Evolutionary conservation across 768 basidiomycete genomes (phyloP), one percentile per base, ranked within the genome.

Genomic region (Aureoboletus auriporus): DNA sequence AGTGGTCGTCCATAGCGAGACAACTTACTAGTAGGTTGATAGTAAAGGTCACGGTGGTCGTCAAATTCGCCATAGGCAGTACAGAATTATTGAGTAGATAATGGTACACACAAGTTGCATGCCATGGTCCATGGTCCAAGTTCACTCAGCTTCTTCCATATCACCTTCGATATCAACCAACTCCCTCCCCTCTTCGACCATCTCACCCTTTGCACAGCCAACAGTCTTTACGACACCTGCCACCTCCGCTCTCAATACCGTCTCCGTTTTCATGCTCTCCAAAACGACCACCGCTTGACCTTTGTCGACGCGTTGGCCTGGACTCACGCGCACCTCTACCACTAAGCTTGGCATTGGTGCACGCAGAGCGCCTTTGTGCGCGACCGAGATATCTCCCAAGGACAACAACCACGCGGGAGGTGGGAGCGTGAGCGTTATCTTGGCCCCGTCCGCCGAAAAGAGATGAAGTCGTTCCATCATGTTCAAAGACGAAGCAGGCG

Each of bases 221-320:
- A 95, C 79, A 39, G 77, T 72, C 57, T 74, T 82, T 8, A 95
- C 84, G 6, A 83, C 70, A 5, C 92, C 93, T 33, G 77, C 71
- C 8, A 71, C 72, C 50, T 82, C 77, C 12, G 90, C 82, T 46
- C 91, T 75, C 54, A 96, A 66, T 36, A 91, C 87, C 34, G 88
- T 94, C 70, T 95, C 93, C 54, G 93, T 96, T 80, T 97, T 97
- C 93, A 96, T 97, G 61, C 93, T 95, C 71, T 95, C 93, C 61
- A 95, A 69, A 6, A 94, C 81, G 28, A 93, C 82, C 8, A 92
- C 75, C 8, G 79, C 80, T 61, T 93, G 87, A 0, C 90, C 91
- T 60, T 79, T 83, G 68, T 85, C 83, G 35, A 96, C 88, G 12
- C 67, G 72, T 44, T 94, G 86, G 5, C 93, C 93, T 1, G 78